Percentiles rank a stretch among this genome's conserved stretches.
Evolutionary conservation across 441 rosid species (phyloP).

Genomic region (Euphorbia corollata): DNA sequence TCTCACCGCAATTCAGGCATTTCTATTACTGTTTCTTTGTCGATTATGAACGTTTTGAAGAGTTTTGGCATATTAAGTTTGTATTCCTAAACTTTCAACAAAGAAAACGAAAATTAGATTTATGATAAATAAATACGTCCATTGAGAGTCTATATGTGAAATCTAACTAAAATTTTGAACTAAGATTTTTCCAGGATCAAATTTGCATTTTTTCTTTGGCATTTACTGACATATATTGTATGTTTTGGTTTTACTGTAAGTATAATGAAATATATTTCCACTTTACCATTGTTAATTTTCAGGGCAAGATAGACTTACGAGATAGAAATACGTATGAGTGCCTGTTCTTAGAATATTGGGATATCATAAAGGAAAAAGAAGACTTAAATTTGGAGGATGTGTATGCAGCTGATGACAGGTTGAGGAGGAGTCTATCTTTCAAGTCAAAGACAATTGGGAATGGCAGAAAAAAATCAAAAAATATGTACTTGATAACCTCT

Average conservation of each 20-base stretch:
- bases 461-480: conserved; percentile 6
- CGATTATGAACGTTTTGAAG: too few relatives aligned
- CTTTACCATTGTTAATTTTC: conserved; percentile 17
- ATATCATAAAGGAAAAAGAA: conserved; percentile 41
- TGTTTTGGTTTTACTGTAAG: not conserved
- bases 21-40: not conserved
- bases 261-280: not conserved
- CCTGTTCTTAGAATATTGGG: conserved; percentile 50
- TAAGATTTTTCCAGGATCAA: not conserved
- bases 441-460: conserved; percentile 12
- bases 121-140: not conserved
- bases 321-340: conserved; percentile 41
- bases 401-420: conserved; percentile 27
- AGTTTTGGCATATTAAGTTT: not conserved
- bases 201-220: not conserved
- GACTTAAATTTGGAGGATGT: conserved; percentile 36
- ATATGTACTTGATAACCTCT: not conserved
- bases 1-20: not conserved
- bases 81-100: not conserved
- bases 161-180: not conserved
- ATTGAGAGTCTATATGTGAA: not conserved
- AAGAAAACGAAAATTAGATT: not conserved
- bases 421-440: conserved; percentile 28
- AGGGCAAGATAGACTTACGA: conserved; percentile 40
- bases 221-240: not conserved